phyloP scores from a whole-genome alignment of 2,329 filamentous ascomycete genomes.

The Albophoma yamanashiensis region DNA sequence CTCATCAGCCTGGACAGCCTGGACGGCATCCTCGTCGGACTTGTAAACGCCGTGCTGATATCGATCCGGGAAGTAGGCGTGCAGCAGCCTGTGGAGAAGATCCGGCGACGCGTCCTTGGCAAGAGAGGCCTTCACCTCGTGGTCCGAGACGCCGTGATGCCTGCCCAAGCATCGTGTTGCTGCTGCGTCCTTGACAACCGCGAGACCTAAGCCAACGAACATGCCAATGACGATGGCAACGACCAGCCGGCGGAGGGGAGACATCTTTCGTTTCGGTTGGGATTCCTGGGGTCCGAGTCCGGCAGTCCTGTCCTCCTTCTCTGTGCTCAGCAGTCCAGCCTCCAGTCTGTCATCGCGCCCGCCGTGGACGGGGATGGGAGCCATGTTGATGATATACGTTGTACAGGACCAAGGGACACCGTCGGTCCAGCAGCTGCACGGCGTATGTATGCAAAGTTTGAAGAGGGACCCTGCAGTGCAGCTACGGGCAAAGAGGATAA shows the following conservation, averaged over 20 bases:
- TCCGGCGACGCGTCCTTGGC: constrained; percentile 35
- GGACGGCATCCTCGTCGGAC: constrained; percentile 51
- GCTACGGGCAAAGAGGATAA: background rate
- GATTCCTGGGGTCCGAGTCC: constrained; percentile 1
- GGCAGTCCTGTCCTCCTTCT: constrained; percentile 11
- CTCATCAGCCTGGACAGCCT: constrained; percentile 51
- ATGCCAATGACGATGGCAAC: constrained; percentile 12
- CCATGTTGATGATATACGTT: constrained; percentile 5
- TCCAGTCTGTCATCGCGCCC: constrained; percentile 8
- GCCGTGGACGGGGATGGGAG: constrained; percentile 2
- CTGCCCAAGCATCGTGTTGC: background rate
- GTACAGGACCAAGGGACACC: background rate
- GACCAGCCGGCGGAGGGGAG: constrained; percentile 6
- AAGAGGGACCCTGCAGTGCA: background rate
- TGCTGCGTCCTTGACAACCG: constrained; percentile 1
- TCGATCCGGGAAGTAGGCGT: constrained; percentile 48
- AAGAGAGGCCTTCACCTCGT: constrained; percentile 1
- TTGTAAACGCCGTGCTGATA: constrained; percentile 61
- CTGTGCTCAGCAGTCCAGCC: constrained; percentile 11
- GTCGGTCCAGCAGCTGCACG: background rate
- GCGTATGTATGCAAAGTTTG: background rate
- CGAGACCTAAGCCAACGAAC: constrained; percentile 15
- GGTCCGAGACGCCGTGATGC: background rate
- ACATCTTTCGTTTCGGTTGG: constrained; percentile 6
- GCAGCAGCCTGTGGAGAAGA: constrained; percentile 55